Evolutionary conservation across 495 filamentous ascomycete genomes (phyloP), one percentile per base, ranked within the genome.

Genomic region (Clavariopsis aquatica): DNA sequence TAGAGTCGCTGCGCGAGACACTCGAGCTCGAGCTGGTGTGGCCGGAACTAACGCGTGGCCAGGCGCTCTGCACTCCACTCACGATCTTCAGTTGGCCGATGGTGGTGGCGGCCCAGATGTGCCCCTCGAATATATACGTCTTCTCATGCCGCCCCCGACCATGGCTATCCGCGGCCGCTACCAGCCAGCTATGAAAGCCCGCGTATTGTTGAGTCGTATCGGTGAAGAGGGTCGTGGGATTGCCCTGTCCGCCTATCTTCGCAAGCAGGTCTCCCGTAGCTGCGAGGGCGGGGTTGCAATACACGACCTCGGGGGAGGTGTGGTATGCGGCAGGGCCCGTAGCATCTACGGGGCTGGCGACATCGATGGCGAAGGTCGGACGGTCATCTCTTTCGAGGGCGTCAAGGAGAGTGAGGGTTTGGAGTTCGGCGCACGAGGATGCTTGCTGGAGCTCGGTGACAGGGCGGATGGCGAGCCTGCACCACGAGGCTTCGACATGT

Each of bases 151-250:
- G n/a, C 4, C 15, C 47, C n/a, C 15, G 34, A 43, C 49, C 19
- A 7, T 17, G 1, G 7, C 24, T 28, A 13, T 52, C 43, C 2
- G 4, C n/a, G 1, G 45, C 24, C 3, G 22, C 22, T 1, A 20
- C 22, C 24, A 60, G 57, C 57, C 57, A 60, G 57, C 31, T 52
- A n/a, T 19, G 26, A 29, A 52, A 60, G 28, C 46, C 29, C 20
- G 57, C 24, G 28, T 49, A 22, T 9, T 20, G 38, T 26, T 59
- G 22, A 1, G 19, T 3, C 20, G 15, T 52, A 22, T 52, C 24
- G 15, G 24, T 6, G 8, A 43, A 36, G 3, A 49, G 2, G 26
- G 19, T 1, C 8, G 4, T 13, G 1, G 41, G 12, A 23, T 28
- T 19, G 22, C 13, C 43, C 45, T 23, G 22, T 22, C 26, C 24